Percentiles rank a stretch among this genome's conserved stretches.
phyloP scores from a whole-genome alignment of 1,284 basidiomycete species.

The Mycena citricolor region DNA sequence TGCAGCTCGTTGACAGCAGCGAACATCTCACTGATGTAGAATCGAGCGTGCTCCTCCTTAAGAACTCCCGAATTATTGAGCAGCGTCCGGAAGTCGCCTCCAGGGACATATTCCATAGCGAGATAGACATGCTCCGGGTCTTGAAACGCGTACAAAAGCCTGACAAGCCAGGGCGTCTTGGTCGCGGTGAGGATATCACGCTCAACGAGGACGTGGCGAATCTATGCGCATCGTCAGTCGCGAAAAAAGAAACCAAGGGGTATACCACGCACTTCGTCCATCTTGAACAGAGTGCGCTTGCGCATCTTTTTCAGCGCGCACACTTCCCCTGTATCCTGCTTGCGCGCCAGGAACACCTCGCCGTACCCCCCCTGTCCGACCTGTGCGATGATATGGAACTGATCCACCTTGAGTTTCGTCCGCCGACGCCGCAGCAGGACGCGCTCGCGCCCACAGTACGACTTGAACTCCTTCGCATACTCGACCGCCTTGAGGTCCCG shows the following conservation, averaged over 20 bases:
- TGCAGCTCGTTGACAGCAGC: slow-evolving; percentile 88
- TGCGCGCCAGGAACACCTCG: slow-evolving; percentile 90
- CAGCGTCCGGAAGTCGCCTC: slow-evolving; percentile 93
- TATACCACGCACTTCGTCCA: slow-evolving; percentile 79
- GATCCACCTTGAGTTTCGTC: slow-evolving; percentile 84
- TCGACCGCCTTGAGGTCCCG: slow-evolving; percentile 66
- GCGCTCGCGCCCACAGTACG: slow-evolving; percentile 89
- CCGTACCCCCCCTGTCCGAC: slow-evolving; percentile 97
- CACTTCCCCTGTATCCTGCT: slow-evolving; percentile 90
- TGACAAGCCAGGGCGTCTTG: slow-evolving; percentile 93
- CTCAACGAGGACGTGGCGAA: slow-evolving; percentile 94
- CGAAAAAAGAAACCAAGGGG: slow-evolving; percentile 1
- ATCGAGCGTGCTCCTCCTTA: slow-evolving; percentile 92
- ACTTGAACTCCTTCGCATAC: slow-evolving; percentile 81
- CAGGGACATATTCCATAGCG: slow-evolving; percentile 98
- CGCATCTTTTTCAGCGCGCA: slow-evolving; percentile 96
- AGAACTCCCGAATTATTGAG: slow-evolving; percentile 96
- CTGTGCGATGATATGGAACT: slow-evolving; percentile 95
- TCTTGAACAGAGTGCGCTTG: slow-evolving; percentile 90
- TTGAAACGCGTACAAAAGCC: slow-evolving; percentile 92
- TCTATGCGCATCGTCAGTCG: slow-evolving; percentile 40
- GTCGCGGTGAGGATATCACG: slow-evolving; percentile 94
- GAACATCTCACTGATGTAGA: slow-evolving; percentile 97
- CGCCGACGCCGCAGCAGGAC: slow-evolving; percentile 86
- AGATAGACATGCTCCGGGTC: slow-evolving; percentile 88